These are phyloP conservation scores for Cordyceps tenuipes DNA, from an alignment of 2,329 filamentous ascomycete species.

Conservation along the genomic window DNA sequence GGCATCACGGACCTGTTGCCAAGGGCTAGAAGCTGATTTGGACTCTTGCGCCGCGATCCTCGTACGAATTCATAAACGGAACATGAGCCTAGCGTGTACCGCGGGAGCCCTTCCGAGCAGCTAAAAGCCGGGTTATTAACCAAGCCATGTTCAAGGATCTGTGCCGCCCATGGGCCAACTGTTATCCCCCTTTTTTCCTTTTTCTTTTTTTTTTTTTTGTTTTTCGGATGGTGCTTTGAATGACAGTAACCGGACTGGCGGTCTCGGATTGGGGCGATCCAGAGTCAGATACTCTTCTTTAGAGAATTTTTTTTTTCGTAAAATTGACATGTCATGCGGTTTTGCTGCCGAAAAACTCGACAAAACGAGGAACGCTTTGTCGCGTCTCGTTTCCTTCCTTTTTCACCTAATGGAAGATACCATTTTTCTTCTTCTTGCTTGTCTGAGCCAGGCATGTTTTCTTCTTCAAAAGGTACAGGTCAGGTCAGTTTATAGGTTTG, in stretches of 20 bases:
- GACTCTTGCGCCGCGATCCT: background rate
- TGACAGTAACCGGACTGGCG: background rate
- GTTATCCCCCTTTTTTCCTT: background rate
- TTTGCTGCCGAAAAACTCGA: background rate
- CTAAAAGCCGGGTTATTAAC: background rate
- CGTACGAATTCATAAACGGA: background rate
- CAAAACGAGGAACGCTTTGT: background rate
- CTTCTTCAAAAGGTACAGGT: background rate
- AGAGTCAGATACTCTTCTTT: background rate
- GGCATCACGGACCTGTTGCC: background rate
- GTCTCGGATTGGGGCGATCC: background rate
- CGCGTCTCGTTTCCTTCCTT: background rate
- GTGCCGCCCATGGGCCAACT: background rate
- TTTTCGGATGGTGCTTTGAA: background rate
- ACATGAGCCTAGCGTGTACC: background rate
- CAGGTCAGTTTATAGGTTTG: background rate
- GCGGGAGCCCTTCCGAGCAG: constrained; percentile 4
- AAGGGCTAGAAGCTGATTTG: background rate
- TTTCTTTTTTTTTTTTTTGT: background rate
- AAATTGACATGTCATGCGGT: background rate
- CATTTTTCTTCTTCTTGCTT: background rate
- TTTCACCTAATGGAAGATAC: background rate
- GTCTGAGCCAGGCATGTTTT: background rate
- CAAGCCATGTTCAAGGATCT: constrained; percentile 1
- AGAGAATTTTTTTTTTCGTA: background rate